phyloP scores from a whole-genome alignment of 176 grass and related monocot species.

The Aegilops bicornis region DNA sequence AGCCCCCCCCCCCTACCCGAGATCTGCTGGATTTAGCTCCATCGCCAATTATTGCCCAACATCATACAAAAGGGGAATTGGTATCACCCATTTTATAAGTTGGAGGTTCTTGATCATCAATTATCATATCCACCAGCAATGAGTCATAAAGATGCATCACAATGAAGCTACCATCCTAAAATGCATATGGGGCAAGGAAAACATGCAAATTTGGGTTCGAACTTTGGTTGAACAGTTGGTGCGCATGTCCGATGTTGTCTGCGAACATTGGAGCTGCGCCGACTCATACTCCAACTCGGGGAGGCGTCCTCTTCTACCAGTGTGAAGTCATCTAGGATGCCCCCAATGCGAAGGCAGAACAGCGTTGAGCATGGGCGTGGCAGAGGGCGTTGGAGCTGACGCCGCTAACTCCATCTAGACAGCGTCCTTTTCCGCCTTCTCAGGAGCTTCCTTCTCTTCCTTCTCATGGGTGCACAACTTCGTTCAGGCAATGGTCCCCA shows the following conservation, averaged over 20 bases:
- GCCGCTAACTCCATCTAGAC: not conserved
- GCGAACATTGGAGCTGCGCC: fast-evolving
- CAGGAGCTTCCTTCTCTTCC: no score
- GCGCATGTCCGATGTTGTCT: not conserved
- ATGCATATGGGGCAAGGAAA: not conserved
- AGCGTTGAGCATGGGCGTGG: not conserved
- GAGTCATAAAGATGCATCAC: not conserved
- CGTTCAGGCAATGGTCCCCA: no score
- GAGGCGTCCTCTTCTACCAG: not conserved
- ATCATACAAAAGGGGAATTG: not conserved
- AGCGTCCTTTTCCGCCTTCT: no score
- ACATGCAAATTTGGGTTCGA: not conserved
- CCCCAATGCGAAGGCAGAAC: no score
- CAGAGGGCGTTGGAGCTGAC: no score
- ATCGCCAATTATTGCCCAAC: no score
- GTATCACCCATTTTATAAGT: not conserved
- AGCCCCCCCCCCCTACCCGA: no score
- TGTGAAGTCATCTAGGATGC: not conserved
- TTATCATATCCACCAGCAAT: not conserved
- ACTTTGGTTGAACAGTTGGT: not conserved
- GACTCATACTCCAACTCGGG: not conserved
- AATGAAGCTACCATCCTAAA: not conserved
- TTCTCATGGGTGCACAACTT: no score
- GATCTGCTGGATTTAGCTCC: no score
- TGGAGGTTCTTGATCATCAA: not conserved